Conservation (phyloP, 495 filamentous ascomycete genomes). For the Niebla homalea region DNA sequence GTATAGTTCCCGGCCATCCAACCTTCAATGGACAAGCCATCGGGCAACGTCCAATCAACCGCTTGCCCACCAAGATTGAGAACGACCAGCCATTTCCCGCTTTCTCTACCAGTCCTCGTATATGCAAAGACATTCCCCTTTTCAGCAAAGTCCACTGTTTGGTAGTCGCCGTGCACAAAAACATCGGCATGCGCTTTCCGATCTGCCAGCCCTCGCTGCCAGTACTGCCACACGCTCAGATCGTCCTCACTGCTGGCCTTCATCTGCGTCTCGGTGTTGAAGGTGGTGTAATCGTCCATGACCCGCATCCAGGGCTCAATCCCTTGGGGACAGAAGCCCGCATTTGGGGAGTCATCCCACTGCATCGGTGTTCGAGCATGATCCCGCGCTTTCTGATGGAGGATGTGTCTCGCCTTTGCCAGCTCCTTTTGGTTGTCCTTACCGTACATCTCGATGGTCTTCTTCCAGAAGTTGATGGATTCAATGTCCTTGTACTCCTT, state of each 20-base stretch:
- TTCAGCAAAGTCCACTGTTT: slow-evolving; percentile 7
- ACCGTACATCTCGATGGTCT: slow-evolving; percentile 15
- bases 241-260: slow-evolving; percentile 7
- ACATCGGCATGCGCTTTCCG: slow-evolving; percentile 29
- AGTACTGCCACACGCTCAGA: slow-evolving; percentile 30
- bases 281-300: slow-evolving; percentile 35
- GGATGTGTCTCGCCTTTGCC: slow-evolving; percentile 22
- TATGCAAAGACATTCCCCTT: slow-evolving; percentile 29
- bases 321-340: slow-evolving; percentile 34
- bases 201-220: slow-evolving; percentile 26
- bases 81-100: slow-evolving; percentile 25
- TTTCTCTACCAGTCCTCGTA: slow-evolving; percentile 15
- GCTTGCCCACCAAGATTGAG: slow-evolving; percentile 29
- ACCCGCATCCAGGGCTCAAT: slow-evolving; percentile 46
- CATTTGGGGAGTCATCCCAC: slow-evolving; percentile 40
- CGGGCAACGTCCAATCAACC: slow-evolving; percentile 26
- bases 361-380: slow-evolving; percentile 50
- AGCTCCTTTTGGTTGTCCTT: slow-evolving; percentile 24
- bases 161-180: slow-evolving; percentile 29
- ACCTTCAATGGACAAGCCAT: slow-evolving; percentile 19
- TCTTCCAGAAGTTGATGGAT: slow-evolving; percentile 36
- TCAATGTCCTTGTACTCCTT: slow-evolving; percentile 43
- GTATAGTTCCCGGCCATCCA: slow-evolving; percentile 31
- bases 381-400: slow-evolving; percentile 44
- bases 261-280: slow-evolving; percentile 39